These are phyloP conservation scores for Adansonia grandidieri DNA, from an alignment of 441 rosid genomes.

Conservation along the genomic window DNA sequence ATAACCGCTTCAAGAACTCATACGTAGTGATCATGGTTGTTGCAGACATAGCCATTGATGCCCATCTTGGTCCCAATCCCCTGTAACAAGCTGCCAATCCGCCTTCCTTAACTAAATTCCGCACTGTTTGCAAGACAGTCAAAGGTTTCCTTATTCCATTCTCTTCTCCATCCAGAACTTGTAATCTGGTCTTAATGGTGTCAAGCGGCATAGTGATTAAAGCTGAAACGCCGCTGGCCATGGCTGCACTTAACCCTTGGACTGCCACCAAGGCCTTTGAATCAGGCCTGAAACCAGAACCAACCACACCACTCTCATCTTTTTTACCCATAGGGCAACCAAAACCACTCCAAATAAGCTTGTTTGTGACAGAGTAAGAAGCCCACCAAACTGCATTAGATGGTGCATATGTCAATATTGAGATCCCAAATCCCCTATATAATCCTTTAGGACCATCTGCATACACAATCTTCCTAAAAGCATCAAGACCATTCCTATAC, in stretches of 20 bases:
- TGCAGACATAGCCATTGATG: constrained; percentile 70
- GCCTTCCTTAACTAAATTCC: constrained; percentile 58
- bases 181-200: constrained; percentile 85
- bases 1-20: constrained; percentile 59
- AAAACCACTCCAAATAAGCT: constrained; percentile 54
- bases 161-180: constrained; percentile 70
- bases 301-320: constrained; percentile 26
- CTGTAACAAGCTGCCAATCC: constrained; percentile 65
- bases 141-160: constrained; percentile 61
- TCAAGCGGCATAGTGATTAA: constrained; percentile 86
- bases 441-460: constrained; percentile 65
- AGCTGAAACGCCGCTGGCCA: constrained; percentile 83
- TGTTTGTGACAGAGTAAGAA: constrained; percentile 62
- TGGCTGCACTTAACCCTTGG: constrained; percentile 82
- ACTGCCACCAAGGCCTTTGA: constrained; percentile 66
- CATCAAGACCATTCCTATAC: constrained; percentile 69
- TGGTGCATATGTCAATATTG: constrained; percentile 74
- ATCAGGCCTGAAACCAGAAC: constrained; percentile 50
- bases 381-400: constrained; percentile 80
- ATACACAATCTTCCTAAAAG: constrained; percentile 56
- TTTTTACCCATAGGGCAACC: constrained; percentile 49
- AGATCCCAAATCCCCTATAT: constrained; percentile 75
- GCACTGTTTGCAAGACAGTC: constrained; percentile 49
- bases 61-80: constrained; percentile 78
- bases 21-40: constrained; percentile 72